Evolutionary conservation across 2,329 filamentous ascomycete species (phyloP), one percentile per base, ranked within the genome.

Genomic region (Diaporthe humulicola): DNA sequence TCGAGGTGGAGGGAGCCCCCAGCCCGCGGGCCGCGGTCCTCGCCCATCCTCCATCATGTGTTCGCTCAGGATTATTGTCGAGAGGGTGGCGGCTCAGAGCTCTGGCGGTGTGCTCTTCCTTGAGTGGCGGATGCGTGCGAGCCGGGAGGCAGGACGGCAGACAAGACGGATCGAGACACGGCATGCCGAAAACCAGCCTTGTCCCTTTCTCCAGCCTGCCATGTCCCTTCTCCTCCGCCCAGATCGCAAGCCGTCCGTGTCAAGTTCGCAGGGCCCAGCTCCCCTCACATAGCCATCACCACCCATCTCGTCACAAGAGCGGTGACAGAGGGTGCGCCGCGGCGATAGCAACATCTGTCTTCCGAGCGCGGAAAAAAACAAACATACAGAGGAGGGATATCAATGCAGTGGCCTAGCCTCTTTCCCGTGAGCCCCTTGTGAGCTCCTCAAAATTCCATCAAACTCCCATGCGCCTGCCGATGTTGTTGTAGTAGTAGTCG

Each of bases 401-500:
- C 73, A 45, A 66, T 73, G 48, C 28, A 66, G 40, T 64, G 25
- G 38, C 42, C 28, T 42, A 4, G 22, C 40, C 58, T 42, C 30
- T 15, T 50, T 50, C n/a, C 57, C 33, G 10, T 9, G 33, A n/a
- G 40, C 40, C 28, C 42, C 10, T 6, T n/a, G 1, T 19, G 5
- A 50, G 4, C 22, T n/a, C n/a, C n/a, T n/a, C n/a, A n/a, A 25
- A 50, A 67, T 25, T 25, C 25, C 61, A 50, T 25, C 61, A 45
- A 74, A 73, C 69, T 72, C 73, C 61, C 48, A 9, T 71, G 42
- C 73, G 73, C 73, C 73, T 74, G 58, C 69, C 42, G 25, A 67
- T 66, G 25, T 66, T 61, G 57, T 45, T 61, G 38, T 25, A n/a
- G n/a, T n/a, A n/a, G n/a, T n/a, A 22, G 50, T 56, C 33, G 56